Evolutionary conservation across 2,329 filamentous ascomycete genomes (phyloP), one percentile per base, ranked within the genome.

Genomic region (Teratosphaeria epicoccoides): DNA sequence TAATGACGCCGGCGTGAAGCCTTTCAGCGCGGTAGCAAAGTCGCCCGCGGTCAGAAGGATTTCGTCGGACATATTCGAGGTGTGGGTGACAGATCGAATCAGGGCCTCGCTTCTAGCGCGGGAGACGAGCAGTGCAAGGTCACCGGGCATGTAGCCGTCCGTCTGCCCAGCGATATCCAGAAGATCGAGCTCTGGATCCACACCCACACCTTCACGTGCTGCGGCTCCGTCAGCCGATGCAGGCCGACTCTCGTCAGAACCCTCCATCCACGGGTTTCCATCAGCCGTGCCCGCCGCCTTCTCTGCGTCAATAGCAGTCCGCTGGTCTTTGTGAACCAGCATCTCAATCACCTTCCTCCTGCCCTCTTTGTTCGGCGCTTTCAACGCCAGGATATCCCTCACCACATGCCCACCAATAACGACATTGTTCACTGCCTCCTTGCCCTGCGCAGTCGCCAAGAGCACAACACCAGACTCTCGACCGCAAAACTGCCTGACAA

Each of bases 111-210:
- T 95, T 50, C 90, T 82, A 33, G 93, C 91, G 53, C 93, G 81
- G 10, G 88, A 84, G 17, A 95, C 86, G 10, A 98, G 80, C 2
- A 96, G 77, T 14, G 85, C 83, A 33, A 98, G 76, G 67, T 98
- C 93, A 3, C 90, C 93, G 0, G 93, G 91, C 90, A 97, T 96
- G 66, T 97, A 98, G 0, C 93, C 93, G 65, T 98, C 93, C 0
- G 91, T 97, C 60, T 91, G 85, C 1, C 93, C 90, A 17, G 94
- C 89, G 51, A 98, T 78, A 57, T 97, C 91, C 7, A 97, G 80
- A 52, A 97, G 87, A 66, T 98, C 93, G 9, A 98, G 80, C 47
- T 85, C 80, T 0, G 81, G 72, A 52, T 89, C 85, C 5, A 95
- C 73, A 1, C 84, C 70, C 61, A 95, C 93, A 0, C 84, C 85